phyloP scores from a whole-genome alignment of 108 stramenopile species.

The Skeletonema costatum region DNA sequence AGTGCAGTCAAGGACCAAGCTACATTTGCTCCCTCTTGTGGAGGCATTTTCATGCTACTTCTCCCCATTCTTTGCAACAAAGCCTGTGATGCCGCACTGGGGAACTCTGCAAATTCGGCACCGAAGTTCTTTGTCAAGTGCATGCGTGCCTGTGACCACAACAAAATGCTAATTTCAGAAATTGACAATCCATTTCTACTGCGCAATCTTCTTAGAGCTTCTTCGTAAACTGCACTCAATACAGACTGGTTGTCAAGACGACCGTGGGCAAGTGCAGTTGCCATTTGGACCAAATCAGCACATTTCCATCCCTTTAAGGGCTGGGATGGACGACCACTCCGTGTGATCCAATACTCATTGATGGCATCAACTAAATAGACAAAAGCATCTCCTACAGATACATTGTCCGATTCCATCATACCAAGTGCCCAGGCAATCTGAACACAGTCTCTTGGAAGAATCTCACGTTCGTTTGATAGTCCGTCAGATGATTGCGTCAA shows the following conservation, averaged over 20 bases:
- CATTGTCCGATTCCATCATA: constrained; percentile 75
- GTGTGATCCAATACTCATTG: constrained; percentile 47
- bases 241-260: constrained; percentile 68
- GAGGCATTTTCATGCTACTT: constrained; percentile 2
- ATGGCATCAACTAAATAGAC: constrained; percentile 63
- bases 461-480: constrained; percentile 19
- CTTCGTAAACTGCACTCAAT: constrained; percentile 59
- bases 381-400: constrained; percentile 62
- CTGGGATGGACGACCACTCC: constrained; percentile 24
- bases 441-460: constrained; percentile 64
- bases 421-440: constrained; percentile 83
- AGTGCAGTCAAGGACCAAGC: constrained; percentile 82
- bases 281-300: constrained; percentile 74
- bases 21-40: constrained; percentile 86
- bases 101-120: constrained; percentile 58
- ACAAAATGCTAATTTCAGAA: constrained; percentile 72
- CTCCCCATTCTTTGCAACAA: constrained; percentile 41
- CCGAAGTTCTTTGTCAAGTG: constrained; percentile 58
- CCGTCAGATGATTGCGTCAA: neutral
- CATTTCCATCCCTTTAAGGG: constrained; percentile 63
- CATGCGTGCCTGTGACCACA: constrained; percentile 82
- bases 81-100: constrained; percentile 41
- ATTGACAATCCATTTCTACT: constrained; percentile 41
- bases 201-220: constrained; percentile 51
- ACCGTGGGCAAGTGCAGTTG: constrained; percentile 70